These are phyloP conservation scores for Dactylellina parvicollis DNA, from an alignment of 2,329 filamentous ascomycete genomes.

Conservation along the genomic window DNA sequence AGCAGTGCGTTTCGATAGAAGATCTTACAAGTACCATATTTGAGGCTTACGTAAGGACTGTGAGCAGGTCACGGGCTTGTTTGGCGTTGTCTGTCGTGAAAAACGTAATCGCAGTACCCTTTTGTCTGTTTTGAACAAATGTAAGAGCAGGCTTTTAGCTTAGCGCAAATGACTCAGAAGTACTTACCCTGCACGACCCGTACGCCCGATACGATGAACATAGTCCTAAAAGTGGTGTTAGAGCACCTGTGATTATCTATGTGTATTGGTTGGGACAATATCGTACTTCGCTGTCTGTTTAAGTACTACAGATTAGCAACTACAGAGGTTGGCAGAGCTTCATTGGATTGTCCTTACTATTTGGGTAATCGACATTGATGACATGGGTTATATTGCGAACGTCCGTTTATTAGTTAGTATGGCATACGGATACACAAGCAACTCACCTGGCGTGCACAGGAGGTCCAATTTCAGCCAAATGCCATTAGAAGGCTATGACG, in stretches of 20 bases:
- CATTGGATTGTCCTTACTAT: constrained; percentile 66
- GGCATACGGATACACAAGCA: constrained; percentile 26
- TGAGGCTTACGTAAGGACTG: constrained; percentile 70
- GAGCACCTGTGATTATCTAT: not conserved
- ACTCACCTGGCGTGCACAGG: constrained; percentile 55
- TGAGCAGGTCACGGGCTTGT: constrained; percentile 95
- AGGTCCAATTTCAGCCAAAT: constrained; percentile 51
- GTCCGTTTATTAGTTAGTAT: constrained; percentile 92
- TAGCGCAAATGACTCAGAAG: not conserved
- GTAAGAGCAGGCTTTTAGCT: constrained; percentile 14
- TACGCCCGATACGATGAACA: constrained; percentile 91
- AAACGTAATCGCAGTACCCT: constrained; percentile 95
- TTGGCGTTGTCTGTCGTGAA: constrained; percentile 98
- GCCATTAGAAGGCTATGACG: constrained; percentile 27
- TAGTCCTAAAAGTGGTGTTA: constrained; percentile 97
- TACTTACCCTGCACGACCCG: constrained; percentile 79
- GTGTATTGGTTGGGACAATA: not conserved
- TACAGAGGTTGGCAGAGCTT: not conserved
- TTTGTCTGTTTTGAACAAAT: constrained; percentile 70
- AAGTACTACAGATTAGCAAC: constrained; percentile 3
- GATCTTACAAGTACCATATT: not conserved
- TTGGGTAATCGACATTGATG: constrained; percentile 99
- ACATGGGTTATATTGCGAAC: constrained; percentile 99
- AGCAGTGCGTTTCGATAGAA: not conserved
- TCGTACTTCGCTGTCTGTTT: constrained; percentile 49